Evolutionary conservation across 441 rosid species (phyloP).

Genomic region (Populus hybrid): DNA sequence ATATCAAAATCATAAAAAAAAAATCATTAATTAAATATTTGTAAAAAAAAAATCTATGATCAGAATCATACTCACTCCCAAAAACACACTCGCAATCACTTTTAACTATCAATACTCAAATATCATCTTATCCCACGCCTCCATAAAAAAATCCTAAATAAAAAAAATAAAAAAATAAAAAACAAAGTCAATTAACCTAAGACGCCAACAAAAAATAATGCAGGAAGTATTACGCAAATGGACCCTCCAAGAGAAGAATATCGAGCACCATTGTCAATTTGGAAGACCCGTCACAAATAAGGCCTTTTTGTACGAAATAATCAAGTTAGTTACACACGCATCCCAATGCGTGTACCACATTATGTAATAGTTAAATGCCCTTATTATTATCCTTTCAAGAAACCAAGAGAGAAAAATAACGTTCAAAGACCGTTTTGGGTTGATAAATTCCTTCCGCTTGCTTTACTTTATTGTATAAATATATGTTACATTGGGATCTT

Average conservation of each 20-base stretch:
- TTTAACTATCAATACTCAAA: too few relatives aligned
- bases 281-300: constrained; percentile 16
- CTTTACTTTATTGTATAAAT: too few relatives aligned
- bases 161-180: too few relatives aligned
- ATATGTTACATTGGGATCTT: not conserved
- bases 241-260: constrained; percentile 23
- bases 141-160: too few relatives aligned
- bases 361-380: not conserved
- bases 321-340: constrained; percentile 20
- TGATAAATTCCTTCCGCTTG: not conserved
- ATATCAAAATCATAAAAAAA: too few relatives aligned
- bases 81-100: not conserved
- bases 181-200: too few relatives aligned
- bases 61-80: not conserved
- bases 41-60: too few relatives aligned
- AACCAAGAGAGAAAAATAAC: not conserved
- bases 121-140: too few relatives aligned
- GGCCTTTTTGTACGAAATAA: constrained; percentile 17
- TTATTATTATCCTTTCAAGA: not conserved
- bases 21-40: too few relatives aligned
- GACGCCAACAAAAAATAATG: not conserved
- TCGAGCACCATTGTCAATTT: constrained; percentile 40
- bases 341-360: constrained; percentile 24
- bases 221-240: constrained; percentile 24
- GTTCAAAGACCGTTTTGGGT: not conserved